Evolutionary conservation across 106 monocot species (phyloP).

Genomic region (Acorus gramineus): DNA sequence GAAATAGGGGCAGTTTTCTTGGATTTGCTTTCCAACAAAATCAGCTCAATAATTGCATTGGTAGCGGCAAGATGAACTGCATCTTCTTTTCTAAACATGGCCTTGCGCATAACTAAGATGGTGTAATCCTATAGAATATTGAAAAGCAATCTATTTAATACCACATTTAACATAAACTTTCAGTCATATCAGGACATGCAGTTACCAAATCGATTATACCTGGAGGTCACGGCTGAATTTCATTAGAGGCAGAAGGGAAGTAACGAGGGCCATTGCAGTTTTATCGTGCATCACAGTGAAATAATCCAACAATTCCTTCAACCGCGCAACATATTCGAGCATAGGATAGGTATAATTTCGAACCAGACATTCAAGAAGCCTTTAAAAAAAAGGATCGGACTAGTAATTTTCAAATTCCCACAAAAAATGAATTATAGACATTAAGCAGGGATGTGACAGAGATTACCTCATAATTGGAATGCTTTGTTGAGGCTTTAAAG

Average conservation of each 20-base stretch:
- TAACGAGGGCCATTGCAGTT: slow-evolving; percentile 36
- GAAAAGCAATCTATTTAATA: background rate
- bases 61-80: slow-evolving; percentile 56
- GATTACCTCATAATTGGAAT: slow-evolving; percentile 54
- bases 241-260: slow-evolving; percentile 58
- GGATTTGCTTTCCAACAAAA: slow-evolving; percentile 41
- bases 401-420: too few relatives aligned
- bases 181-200: too few relatives aligned
- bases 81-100: slow-evolving; percentile 85
- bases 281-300: slow-evolving; percentile 75
- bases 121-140: slow-evolving; percentile 58
- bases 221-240: slow-evolving; percentile 72
- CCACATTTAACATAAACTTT: background rate
- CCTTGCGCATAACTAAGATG: slow-evolving; percentile 76
- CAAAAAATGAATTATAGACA: background rate
- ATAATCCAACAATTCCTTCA: slow-evolving; percentile 92
- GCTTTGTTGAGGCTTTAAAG: slow-evolving; percentile 60
- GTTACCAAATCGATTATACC: slow-evolving; percentile 21
- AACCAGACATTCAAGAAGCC: slow-evolving; percentile 62
- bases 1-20: slow-evolving; percentile 34
- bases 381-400: slow-evolving; percentile 9
- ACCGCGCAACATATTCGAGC: slow-evolving; percentile 51
- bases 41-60: slow-evolving; percentile 55
- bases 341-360: slow-evolving; percentile 56
- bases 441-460: background rate